Evolutionary conservation across 257 asterid genomes (phyloP).

Genomic region (Solanum gandarillasii): DNA sequence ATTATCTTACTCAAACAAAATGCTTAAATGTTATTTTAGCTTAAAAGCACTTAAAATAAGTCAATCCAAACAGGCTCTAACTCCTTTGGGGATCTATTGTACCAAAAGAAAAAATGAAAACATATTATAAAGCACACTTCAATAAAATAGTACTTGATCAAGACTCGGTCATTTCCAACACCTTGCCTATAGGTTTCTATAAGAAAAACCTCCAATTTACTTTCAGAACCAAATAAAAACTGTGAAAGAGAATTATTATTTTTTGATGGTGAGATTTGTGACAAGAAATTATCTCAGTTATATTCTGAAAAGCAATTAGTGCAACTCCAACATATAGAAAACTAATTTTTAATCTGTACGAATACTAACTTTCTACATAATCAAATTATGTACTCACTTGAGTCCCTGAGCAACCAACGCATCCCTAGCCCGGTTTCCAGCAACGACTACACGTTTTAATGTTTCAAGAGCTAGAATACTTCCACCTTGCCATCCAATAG

Average conservation of each 20-base stretch:
- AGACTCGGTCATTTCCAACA: not conserved
- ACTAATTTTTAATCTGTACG: not conserved
- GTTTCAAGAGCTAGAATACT: constrained; percentile 99
- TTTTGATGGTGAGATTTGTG: not conserved
- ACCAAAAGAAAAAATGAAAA: not conserved
- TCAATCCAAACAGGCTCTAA: not conserved
- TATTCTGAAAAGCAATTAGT: not conserved
- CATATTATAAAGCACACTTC: not conserved
- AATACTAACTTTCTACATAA: not conserved
- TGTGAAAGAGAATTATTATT: not conserved
- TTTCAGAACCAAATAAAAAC: not conserved
- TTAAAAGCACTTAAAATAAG: not conserved
- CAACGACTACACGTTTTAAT: constrained; percentile 87
- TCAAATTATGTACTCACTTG: constrained; percentile 42
- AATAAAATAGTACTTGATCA: not conserved
- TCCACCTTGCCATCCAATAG: constrained; percentile 99
- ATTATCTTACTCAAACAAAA: not conserved
- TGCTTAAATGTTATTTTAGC: not conserved
- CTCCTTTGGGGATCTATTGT: not conserved
- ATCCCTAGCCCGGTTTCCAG: constrained; percentile 97
- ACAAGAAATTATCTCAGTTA: not conserved
- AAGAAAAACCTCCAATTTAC: not conserved
- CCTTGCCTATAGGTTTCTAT: not conserved
- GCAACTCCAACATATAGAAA: not conserved
- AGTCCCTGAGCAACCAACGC: constrained; percentile 98